Evolutionary conservation across 768 basidiomycete genomes (phyloP).

Genomic region (Boletus subparvulus): DNA sequence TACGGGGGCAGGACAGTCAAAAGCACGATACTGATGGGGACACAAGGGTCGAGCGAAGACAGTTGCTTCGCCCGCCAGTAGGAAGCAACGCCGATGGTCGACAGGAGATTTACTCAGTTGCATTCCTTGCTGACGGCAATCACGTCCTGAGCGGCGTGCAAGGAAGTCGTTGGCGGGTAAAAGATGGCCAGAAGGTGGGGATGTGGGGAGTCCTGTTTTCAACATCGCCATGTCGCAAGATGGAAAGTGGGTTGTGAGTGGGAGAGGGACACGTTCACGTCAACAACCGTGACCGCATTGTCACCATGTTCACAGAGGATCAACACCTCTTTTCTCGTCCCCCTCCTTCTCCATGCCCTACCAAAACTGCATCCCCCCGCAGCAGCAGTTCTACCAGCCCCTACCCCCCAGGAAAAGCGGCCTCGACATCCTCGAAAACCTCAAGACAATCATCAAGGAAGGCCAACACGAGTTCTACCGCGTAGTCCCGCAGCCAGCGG

Average conservation of each 20-base stretch:
- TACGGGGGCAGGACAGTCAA: too few species aligned
- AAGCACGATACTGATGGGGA: too few species aligned
- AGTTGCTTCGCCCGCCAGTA: too few species aligned
- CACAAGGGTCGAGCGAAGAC: too few species aligned
- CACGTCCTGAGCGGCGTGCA: neutral
- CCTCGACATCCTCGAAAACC: slow-evolving; percentile 70
- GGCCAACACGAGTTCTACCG: slow-evolving; percentile 73
- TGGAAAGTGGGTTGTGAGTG: neutral
- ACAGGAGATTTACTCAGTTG: neutral
- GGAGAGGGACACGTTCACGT: slow-evolving; percentile 49
- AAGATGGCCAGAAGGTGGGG: neutral
- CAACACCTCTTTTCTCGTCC: slow-evolving; percentile 43
- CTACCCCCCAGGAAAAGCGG: slow-evolving; percentile 21
- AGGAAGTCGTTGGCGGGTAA: neutral
- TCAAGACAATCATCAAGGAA: slow-evolving; percentile 69
- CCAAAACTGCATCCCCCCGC: too few species aligned
- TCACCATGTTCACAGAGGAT: slow-evolving; percentile 63
- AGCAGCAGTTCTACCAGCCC: too few species aligned
- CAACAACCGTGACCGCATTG: slow-evolving; percentile 61
- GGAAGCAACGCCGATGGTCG: too few species aligned
- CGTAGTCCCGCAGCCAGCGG: slow-evolving; percentile 62
- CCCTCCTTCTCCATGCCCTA: neutral
- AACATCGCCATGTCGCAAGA: neutral
- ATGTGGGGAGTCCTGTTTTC: neutral
- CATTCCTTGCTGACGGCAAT: neutral